Conservation (phyloP, 2,329 filamentous ascomycete genomes). For the Arthrobotrys pseudoclavata region DNA sequence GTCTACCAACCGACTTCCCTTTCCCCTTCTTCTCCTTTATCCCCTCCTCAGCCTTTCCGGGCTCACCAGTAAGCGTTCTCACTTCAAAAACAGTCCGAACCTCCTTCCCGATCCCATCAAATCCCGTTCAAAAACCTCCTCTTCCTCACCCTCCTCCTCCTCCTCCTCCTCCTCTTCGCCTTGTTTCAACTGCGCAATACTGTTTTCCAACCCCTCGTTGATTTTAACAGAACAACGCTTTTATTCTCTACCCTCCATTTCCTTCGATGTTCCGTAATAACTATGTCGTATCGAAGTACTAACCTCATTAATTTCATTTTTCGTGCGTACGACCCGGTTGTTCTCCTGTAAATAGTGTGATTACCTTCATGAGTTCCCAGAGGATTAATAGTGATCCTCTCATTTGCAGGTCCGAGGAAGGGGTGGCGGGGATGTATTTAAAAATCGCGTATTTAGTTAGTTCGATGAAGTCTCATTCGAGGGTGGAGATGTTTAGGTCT, state of each 20-base stretch:
- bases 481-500: background rate
- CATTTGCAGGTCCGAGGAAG: conserved; percentile 8
- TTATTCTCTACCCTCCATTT: background rate
- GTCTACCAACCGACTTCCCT: background rate
- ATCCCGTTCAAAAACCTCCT: background rate
- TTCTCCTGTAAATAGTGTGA: background rate
- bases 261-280: background rate
- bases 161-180: background rate
- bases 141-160: background rate
- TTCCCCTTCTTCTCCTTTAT: background rate
- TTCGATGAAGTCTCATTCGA: conserved; percentile 30
- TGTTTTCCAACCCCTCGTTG: background rate
- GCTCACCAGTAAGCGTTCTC: no score
- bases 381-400: conserved; percentile 22
- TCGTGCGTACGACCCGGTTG: conserved; percentile 1
- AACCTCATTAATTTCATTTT: background rate
- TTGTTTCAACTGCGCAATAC: background rate
- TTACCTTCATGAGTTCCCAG: conserved; percentile 39
- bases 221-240: background rate
- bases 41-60: background rate
- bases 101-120: no score
- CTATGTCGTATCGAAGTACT: conserved; percentile 2
- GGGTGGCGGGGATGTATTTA: conserved; percentile 25
- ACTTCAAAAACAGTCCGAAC: background rate
- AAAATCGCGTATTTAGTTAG: conserved; percentile 39